These are phyloP conservation scores for Cladosporium austrohemisphaericum DNA, from an alignment of 2,329 filamentous ascomycete species.

Conservation along the genomic window DNA sequence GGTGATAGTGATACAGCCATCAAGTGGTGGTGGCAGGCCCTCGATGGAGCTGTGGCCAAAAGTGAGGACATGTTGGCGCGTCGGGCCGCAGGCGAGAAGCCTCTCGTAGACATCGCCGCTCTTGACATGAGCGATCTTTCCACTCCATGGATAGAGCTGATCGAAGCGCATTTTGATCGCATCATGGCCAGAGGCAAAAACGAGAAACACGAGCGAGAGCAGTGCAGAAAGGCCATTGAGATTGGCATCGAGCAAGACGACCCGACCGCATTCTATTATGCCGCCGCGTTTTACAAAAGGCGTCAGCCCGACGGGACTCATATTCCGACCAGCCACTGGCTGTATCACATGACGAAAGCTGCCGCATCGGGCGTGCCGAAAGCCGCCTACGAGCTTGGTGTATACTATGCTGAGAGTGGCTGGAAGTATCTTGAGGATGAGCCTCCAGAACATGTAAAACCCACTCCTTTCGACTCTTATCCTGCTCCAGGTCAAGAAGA, in stretches of 20 bases:
- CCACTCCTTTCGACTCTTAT: constrained; percentile 32
- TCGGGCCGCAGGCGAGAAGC: neutral
- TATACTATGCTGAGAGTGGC: constrained; percentile 36
- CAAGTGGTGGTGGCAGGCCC: constrained; percentile 25
- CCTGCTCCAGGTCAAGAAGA: constrained; percentile 13
- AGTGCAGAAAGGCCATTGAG: constrained; percentile 10
- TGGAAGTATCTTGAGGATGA: constrained; percentile 35
- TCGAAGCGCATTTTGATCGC: constrained; percentile 22
- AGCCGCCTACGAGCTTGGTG: constrained; percentile 37
- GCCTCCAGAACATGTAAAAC: constrained; percentile 31
- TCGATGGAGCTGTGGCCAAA: constrained; percentile 22
- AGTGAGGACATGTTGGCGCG: neutral
- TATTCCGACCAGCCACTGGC: constrained; percentile 35
- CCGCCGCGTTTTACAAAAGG: constrained; percentile 28
- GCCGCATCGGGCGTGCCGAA: constrained; percentile 39
- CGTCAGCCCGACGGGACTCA: constrained; percentile 21
- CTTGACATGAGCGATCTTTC: constrained; percentile 24
- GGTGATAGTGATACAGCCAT: constrained; percentile 27
- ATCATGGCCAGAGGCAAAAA: constrained; percentile 2
- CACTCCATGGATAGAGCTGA: constrained; percentile 33
- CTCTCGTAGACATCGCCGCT: neutral
- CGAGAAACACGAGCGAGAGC: constrained; percentile 8
- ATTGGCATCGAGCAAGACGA: constrained; percentile 38
- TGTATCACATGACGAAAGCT: constrained; percentile 44
- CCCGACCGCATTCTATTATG: constrained; percentile 40